A percentile compares a stretch with the other conserved stretches of the same genome.
Evolutionary conservation across 179 eudicot genomes (phyloP).

Genomic region (Spergularia azorica): DNA sequence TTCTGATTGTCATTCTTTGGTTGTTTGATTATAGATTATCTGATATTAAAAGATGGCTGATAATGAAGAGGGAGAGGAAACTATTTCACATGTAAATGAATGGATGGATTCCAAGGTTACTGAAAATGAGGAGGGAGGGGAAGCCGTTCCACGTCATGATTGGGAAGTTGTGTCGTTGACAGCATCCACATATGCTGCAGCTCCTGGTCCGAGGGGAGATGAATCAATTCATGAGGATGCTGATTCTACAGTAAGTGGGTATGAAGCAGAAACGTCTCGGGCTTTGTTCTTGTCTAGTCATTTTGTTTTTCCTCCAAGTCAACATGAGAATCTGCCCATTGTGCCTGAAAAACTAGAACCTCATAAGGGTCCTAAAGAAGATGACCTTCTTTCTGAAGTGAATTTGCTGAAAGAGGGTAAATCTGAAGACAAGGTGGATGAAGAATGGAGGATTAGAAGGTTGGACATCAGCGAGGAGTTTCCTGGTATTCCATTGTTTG

Average conservation of each 20-base stretch:
- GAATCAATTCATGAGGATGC: constrained; percentile 45
- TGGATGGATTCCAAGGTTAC: constrained; percentile 8
- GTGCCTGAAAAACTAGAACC: constrained; percentile 41
- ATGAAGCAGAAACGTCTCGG: constrained; percentile 56
- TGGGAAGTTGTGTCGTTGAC: constrained; percentile 97
- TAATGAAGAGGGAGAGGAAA: constrained; percentile 27
- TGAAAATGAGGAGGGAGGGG: constrained; percentile 56
- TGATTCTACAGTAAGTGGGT: constrained; percentile 30
- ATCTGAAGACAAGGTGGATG: constrained; percentile 50
- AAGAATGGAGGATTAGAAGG: constrained; percentile 42
- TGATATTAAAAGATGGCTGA: constrained; percentile 29
- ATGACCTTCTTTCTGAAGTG: constrained; percentile 32
- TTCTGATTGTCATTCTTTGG: not conserved
- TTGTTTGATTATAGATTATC: constrained; percentile 13
- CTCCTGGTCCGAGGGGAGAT: constrained; percentile 64
- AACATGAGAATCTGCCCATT: constrained; percentile 64
- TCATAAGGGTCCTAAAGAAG: constrained; percentile 26
- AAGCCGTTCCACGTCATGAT: constrained; percentile 53
- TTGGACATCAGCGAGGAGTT: constrained; percentile 49
- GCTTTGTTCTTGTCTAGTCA: constrained; percentile 76
- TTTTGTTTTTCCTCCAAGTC: constrained; percentile 57
- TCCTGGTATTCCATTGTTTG: constrained; percentile 40
- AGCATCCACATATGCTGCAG: constrained; percentile 88
- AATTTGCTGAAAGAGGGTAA: constrained; percentile 30
- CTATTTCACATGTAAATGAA: constrained; percentile 23